Base-by-base conservation (phyloP, 345 rosid species). In the Salix dunnii region DNA sequence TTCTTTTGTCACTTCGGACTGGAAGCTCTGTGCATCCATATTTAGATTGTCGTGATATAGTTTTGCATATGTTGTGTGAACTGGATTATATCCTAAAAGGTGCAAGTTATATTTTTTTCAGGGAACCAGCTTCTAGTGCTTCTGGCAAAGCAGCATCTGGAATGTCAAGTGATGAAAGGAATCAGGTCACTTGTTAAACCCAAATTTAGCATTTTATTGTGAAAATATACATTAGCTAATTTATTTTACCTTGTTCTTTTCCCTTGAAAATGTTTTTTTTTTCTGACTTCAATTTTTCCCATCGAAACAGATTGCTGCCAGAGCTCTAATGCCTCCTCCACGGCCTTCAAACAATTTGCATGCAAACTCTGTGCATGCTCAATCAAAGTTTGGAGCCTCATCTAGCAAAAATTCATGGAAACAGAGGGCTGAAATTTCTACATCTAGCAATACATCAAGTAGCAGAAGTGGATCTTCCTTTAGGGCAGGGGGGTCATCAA, bases 41-140 rank as follows among this genome's bases (percentile, higher is more conserved):
- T 55, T 58, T 58, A 58, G 63, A 58, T 36, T 43, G 18, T 27
- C 35, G 3, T 63, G 17, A 25, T 61, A 6, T 76, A 27, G 60
- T 42, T n/a, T 27, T 63, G 49, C 14, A n/a, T 46, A 38, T 62
- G 14, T 18, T 40, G 25, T 40, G 20, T 51, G 36, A 49, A 35
- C 71, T 71, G 38, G 53, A 13, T 80, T 55, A 25, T 28, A 12
- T 33, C 55, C 67, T 61, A 20, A 61, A 65, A 72, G 72, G 16
- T 75, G 76, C 63, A 31, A 73, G 27, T 68, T 77, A 21, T 67
- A 20, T 13, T 70, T 58, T 72, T 13, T 79, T 61, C 85, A 96
- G 99, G 88, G 99, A 96, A 75, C 98, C 91, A 80, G 97, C 97
- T 76, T 94, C 98, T 38, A 92, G 98, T 81, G 86, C 97, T 71